Evolutionary conservation across 495 filamentous ascomycete genomes (phyloP).

Genomic region (Rhypophila decipiens): DNA sequence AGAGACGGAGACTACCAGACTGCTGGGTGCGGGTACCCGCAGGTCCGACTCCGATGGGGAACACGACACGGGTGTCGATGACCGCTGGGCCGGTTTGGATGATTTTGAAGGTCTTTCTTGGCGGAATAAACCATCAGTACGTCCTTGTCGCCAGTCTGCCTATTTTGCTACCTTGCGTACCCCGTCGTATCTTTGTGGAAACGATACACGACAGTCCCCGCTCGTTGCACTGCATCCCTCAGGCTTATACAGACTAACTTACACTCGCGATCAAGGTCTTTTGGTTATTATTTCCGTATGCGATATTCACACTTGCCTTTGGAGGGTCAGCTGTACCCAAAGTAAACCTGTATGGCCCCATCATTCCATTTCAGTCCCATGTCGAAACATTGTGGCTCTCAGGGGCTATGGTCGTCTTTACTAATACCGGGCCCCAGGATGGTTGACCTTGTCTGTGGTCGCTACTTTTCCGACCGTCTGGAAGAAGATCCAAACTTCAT

Average conservation of each 20-base stretch:
- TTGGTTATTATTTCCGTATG: conserved; percentile 76
- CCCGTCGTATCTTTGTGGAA: too few species aligned
- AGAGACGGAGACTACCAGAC: conserved; percentile 35
- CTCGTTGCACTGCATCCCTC: too few species aligned
- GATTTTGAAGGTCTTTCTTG: conserved; percentile 62
- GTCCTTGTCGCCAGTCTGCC: conserved; percentile 9
- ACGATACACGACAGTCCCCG: too few species aligned
- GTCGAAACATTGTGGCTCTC: neutral
- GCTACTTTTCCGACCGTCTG: conserved; percentile 62
- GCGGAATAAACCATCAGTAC: conserved; percentile 68
- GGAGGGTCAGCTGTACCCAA: conserved; percentile 76
- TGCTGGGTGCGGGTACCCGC: conserved; percentile 23
- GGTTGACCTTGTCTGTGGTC: conserved; percentile 69
- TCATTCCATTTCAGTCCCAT: neutral
- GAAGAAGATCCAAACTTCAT: conserved; percentile 50
- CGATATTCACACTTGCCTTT: conserved; percentile 73
- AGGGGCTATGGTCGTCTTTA: neutral
- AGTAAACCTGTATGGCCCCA: conserved; percentile 54
- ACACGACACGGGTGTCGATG: conserved; percentile 8
- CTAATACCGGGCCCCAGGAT: conserved; percentile 41
- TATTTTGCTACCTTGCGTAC: neutral
- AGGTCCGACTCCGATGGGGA: neutral
- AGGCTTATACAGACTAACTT: neutral
- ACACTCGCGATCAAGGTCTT: conserved; percentile 56
- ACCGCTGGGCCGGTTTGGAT: conserved; percentile 34